Evolutionary conservation across 2,329 filamentous ascomycete genomes (phyloP).

Genomic region (Nannizziopsis barbatae): DNA sequence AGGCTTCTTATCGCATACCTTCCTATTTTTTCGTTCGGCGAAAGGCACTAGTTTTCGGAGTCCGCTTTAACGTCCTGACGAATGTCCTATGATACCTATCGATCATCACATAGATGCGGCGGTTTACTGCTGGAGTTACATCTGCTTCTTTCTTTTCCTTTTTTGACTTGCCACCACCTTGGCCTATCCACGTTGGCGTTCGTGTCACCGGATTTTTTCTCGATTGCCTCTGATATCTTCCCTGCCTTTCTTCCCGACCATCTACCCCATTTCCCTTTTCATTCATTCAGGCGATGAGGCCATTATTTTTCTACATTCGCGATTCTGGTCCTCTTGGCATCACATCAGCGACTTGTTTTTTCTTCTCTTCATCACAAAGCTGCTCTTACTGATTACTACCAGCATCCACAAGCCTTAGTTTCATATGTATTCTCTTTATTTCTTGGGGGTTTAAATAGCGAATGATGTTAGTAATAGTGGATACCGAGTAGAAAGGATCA

Average conservation of each 20-base stretch:
- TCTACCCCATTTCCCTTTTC: not conserved
- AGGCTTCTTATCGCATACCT: constrained; percentile 10
- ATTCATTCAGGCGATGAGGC: no score
- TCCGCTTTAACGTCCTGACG: constrained; percentile 5
- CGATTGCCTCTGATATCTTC: no score
- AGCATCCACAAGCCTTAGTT: no score
- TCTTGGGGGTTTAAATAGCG: no score
- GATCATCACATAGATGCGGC: constrained; percentile 28
- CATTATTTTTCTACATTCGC: no score
- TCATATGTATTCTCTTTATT: no score
- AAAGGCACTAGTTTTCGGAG: constrained; percentile 4
- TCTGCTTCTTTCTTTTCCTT: constrained; percentile 1
- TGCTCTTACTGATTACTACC: no score
- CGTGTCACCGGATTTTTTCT: not conserved
- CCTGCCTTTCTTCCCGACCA: not conserved
- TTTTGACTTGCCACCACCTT: not conserved
- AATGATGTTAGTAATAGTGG: no score
- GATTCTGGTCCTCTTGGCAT: no score
- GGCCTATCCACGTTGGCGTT: not conserved
- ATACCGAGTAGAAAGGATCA: no score
- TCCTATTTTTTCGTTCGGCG: constrained; percentile 9
- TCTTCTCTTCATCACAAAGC: no score
- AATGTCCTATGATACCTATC: constrained; percentile 33
- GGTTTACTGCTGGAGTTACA: constrained; percentile 1
- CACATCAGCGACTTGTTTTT: no score